phyloP scores from a whole-genome alignment of 345 rosid genomes.

The Sonneratia alba region DNA sequence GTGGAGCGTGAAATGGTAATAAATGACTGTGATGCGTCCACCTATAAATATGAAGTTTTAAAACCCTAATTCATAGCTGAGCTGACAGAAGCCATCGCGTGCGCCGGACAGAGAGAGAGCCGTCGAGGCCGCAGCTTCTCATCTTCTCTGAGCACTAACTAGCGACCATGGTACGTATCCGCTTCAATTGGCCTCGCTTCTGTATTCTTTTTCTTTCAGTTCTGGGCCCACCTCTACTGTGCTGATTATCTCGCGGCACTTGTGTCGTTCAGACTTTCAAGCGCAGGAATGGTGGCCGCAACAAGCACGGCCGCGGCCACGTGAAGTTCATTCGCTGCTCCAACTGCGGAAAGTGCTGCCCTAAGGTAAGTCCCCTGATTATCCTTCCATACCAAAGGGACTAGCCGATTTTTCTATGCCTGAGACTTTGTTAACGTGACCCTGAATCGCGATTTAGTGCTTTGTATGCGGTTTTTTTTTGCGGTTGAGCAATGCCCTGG shows the following conservation, averaged over 20 bases:
- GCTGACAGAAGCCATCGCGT: too few species aligned
- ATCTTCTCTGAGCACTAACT: neutral
- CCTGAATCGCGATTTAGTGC: neutral
- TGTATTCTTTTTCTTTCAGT: neutral
- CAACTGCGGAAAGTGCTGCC: conserved; percentile 94
- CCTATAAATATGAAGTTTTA: too few species aligned
- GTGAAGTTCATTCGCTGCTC: conserved; percentile 86
- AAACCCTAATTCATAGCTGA: too few species aligned
- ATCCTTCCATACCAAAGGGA: neutral
- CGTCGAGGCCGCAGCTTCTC: too few species aligned
- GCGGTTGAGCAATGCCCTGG: neutral
- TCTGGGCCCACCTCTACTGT: neutral
- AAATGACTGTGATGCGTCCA: too few species aligned
- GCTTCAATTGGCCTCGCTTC: neutral
- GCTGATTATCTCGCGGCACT: neutral
- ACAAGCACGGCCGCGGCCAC: conserved; percentile 94
- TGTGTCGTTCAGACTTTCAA: conserved; percentile 56
- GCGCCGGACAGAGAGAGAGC: too few species aligned
- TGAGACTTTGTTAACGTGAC: neutral
- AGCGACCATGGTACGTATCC: neutral
- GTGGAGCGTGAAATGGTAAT: too few species aligned
- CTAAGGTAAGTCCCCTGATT: conserved; percentile 34
- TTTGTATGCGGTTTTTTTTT: neutral
- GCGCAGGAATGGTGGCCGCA: conserved; percentile 89
- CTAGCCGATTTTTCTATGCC: neutral